A percentile compares a stretch with the other conserved stretches of the same genome.
Conservation (phyloP, 139 green algal genomes). For the Limnomonas spitsbergensis region DNA sequence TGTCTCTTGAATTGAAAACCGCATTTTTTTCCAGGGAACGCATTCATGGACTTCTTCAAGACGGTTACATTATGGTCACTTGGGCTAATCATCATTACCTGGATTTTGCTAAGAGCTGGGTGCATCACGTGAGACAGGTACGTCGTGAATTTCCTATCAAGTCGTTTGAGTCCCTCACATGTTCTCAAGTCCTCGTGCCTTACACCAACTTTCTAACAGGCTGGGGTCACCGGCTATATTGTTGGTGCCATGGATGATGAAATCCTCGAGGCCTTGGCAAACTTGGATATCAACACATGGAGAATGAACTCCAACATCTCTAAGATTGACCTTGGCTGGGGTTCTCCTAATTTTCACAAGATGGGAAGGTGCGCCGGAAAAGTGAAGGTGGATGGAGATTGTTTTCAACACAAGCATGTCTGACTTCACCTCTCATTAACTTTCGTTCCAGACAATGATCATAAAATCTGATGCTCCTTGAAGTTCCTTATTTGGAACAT, state of each 20-base stretch:
- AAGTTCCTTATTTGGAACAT: too few relatives aligned
- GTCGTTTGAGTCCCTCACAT: too few relatives aligned
- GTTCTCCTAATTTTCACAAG: slow-evolving; percentile 43
- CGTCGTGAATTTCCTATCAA: too few relatives aligned
- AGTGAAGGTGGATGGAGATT: too few relatives aligned
- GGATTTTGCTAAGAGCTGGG: slow-evolving; percentile 68
- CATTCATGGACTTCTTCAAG: slow-evolving; percentile 27
- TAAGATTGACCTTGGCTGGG: slow-evolving; percentile 46
- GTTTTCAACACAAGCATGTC: too few relatives aligned
- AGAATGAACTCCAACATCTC: slow-evolving; percentile 42
- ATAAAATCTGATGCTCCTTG: too few relatives aligned
- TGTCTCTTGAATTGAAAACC: too few relatives aligned
- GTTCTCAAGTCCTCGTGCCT: too few relatives aligned
- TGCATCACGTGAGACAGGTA: slow-evolving; percentile 64
- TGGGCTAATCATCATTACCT: slow-evolving; percentile 86
- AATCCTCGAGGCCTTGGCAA: slow-evolving; percentile 47
- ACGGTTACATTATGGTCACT: slow-evolving; percentile 76
- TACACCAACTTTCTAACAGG: too few relatives aligned
- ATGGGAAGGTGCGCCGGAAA: slow-evolving; percentile 16
- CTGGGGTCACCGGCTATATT: slow-evolving; percentile 40
- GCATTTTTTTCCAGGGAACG: too few relatives aligned
- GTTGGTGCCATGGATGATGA: slow-evolving; percentile 84
- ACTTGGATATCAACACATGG: slow-evolving; percentile 25
- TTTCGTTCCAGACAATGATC: too few relatives aligned
- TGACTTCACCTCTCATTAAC: too few relatives aligned